Conservation (phyloP, 2,329 filamentous ascomycete species). For the Cladophialophora yegresii region DNA sequence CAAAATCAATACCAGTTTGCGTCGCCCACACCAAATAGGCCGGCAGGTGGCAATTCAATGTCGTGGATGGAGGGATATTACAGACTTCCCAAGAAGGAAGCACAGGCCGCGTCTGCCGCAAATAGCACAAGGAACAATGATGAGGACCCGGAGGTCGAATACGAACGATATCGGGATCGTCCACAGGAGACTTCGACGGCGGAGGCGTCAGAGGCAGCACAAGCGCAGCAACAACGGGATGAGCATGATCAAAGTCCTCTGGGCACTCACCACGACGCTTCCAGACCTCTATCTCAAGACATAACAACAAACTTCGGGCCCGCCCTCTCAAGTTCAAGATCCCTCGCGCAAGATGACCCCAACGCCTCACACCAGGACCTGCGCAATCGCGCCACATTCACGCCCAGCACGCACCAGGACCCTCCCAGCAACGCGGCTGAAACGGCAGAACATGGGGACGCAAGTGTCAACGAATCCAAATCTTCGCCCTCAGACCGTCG, state of each 20-base stretch:
- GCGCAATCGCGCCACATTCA: constrained; percentile 1
- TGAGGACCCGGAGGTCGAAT: neutral
- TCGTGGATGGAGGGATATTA: constrained; percentile 12
- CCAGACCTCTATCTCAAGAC: neutral
- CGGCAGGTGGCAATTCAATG: constrained; percentile 6
- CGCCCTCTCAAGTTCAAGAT: neutral
- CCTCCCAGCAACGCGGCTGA: neutral
- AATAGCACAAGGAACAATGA: neutral
- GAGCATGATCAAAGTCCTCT: constrained; percentile 8
- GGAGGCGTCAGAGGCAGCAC: neutral
- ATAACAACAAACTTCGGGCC: neutral
- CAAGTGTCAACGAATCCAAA: neutral
- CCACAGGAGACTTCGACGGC: neutral
- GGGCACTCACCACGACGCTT: neutral
- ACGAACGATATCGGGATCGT: neutral
- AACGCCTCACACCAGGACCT: neutral
- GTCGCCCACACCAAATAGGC: constrained; percentile 8
- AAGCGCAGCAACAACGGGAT: neutral
- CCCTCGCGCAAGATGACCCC: neutral
- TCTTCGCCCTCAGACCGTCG: neutral
- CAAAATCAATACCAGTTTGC: constrained; percentile 14
- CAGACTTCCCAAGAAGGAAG: constrained; percentile 7
- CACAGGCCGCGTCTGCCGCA: neutral
- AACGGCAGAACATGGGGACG: neutral
- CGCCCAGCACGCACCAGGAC: neutral